Percentiles rank a stretch among this genome's conserved stretches.
Conservation (phyloP, 495 filamentous ascomycete species). For the Extremus antarcticus region DNA sequence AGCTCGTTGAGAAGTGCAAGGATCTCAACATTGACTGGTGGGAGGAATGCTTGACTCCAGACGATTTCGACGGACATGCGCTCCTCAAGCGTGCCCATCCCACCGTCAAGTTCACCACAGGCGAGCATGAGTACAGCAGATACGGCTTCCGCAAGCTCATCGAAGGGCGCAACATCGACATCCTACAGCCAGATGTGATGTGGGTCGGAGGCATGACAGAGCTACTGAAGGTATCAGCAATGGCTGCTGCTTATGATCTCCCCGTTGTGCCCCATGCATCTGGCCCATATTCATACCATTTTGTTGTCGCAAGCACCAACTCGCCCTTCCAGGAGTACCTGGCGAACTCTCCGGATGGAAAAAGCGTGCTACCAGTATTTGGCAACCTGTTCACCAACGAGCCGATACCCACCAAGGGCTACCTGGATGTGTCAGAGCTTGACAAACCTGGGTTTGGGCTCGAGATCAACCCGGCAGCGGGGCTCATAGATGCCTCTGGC, state of each 20-base stretch:
- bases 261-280: constrained; percentile 90
- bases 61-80: constrained; percentile 81
- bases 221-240: constrained; percentile 74
- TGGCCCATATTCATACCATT: constrained; percentile 90
- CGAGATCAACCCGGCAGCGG: constrained; percentile 69
- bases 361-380: constrained; percentile 80
- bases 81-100: constrained; percentile 83
- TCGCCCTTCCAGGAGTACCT: constrained; percentile 91
- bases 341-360: constrained; percentile 81
- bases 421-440: constrained; percentile 61
- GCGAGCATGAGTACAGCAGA: constrained; percentile 86
- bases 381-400: constrained; percentile 85
- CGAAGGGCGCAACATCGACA: constrained; percentile 82
- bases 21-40: constrained; percentile 90
- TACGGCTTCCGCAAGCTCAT: constrained; percentile 92
- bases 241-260: constrained; percentile 85
- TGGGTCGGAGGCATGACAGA: constrained; percentile 91
- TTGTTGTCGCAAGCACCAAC: constrained; percentile 81
- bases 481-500: constrained; percentile 59
- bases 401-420: constrained; percentile 74
- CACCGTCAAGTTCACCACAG: constrained; percentile 85
- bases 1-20: constrained; percentile 68
- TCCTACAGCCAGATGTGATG: constrained; percentile 93
- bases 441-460: constrained; percentile 89
- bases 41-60: constrained; percentile 84